Conservation (phyloP, 495 filamentous ascomycete genomes). For the Trichoderma virens region DNA sequence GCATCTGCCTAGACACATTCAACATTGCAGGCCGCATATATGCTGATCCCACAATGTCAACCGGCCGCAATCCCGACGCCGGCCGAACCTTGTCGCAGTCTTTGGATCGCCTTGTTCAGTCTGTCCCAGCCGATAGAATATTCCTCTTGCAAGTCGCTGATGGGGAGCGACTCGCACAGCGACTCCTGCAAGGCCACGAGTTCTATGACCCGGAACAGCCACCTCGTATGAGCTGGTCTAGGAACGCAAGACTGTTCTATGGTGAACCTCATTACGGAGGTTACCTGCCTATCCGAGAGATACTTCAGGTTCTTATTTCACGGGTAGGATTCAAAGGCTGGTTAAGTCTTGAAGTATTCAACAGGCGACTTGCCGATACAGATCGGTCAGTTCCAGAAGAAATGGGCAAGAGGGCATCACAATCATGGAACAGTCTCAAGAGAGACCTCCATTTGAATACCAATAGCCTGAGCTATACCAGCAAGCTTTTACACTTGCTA, state of each 20-base stretch:
- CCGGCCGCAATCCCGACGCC: slow-evolving; percentile 51
- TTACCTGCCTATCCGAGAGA: slow-evolving; percentile 61
- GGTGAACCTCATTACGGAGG: slow-evolving; percentile 62
- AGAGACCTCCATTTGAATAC: neutral
- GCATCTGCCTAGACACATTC: slow-evolving; percentile 72
- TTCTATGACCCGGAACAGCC: slow-evolving; percentile 56
- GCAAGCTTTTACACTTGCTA: no score
- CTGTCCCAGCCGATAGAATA: no score
- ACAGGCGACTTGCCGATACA: slow-evolving; percentile 50
- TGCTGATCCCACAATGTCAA: slow-evolving; percentile 53
- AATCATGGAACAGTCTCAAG: slow-evolving; percentile 51
- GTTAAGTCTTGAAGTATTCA: slow-evolving; percentile 73
- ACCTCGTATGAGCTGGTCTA: slow-evolving; percentile 71
- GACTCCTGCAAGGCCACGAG: no score
- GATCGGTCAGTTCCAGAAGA: slow-evolving; percentile 46
- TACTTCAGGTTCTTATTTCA: slow-evolving; percentile 53
- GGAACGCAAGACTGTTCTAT: slow-evolving; percentile 69
- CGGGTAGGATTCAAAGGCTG: slow-evolving; percentile 63
- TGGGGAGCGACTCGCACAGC: no score
- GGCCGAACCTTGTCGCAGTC: no score
- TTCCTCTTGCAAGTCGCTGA: slow-evolving; percentile 78
- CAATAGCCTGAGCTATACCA: no score
- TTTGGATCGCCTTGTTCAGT: no score
- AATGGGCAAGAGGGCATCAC: slow-evolving; percentile 55
- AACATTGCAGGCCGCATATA: slow-evolving; percentile 70